Conservation (phyloP, 2,329 filamentous ascomycete genomes). For the Apiospora hydei region DNA sequence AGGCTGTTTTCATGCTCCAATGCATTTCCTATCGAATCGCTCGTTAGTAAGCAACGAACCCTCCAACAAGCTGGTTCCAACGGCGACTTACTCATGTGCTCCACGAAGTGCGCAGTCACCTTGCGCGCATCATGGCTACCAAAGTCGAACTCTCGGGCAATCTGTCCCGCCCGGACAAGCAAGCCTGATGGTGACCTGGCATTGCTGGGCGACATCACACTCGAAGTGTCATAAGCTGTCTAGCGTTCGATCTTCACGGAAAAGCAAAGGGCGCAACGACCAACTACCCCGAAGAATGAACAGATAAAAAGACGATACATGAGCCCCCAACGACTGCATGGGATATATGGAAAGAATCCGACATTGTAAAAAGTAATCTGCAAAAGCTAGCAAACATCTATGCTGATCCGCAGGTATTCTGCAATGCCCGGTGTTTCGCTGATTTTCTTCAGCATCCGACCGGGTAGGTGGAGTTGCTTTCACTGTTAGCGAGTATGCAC, state of each 20-base stretch:
- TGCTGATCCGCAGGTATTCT: constrained; percentile 10
- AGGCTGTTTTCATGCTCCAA: constrained; percentile 63
- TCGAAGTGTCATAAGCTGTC: too few species aligned
- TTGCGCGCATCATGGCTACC: constrained; percentile 28
- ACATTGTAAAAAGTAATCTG: not conserved
- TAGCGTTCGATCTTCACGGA: not conserved
- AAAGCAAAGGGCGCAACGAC: not conserved
- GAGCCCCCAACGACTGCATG: not conserved
- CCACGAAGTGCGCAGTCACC: constrained; percentile 31
- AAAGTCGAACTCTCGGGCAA: constrained; percentile 27
- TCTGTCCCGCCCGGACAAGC: constrained; percentile 25
- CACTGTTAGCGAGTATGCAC: not conserved
- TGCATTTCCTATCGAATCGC: constrained; percentile 47
- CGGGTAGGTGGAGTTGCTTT: constrained; percentile 11
- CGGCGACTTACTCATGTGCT: constrained; percentile 31
- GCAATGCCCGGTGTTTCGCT: constrained; percentile 16
- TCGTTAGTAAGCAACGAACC: not conserved
- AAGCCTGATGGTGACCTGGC: constrained; percentile 13
- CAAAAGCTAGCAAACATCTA: not conserved
- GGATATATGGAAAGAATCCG: not conserved
- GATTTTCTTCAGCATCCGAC: not conserved
- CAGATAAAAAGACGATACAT: not conserved
- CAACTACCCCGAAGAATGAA: not conserved
- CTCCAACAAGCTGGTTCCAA: not conserved
- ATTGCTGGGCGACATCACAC: constrained; percentile 23